Percentiles rank a stretch among this genome's conserved stretches.
Evolutionary conservation across 176 grass and related monocot species (phyloP).

Genomic region (Pontederia paniculata): DNA sequence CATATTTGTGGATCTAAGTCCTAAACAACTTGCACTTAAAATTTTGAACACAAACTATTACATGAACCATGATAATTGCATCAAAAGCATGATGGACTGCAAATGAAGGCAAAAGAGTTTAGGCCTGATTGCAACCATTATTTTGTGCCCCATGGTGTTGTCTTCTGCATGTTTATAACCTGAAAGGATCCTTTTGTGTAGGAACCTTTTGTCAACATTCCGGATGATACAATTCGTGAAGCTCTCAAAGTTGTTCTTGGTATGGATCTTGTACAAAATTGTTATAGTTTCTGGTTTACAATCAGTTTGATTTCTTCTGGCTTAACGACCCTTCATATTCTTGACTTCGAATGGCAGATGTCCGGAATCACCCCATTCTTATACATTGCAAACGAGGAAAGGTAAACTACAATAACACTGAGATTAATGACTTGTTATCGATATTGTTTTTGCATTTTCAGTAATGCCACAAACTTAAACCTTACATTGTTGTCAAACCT

Average conservation of each 20-base stretch:
- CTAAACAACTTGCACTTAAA: too few relatives aligned
- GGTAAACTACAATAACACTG: constrained; percentile 31
- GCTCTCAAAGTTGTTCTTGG: constrained; percentile 66
- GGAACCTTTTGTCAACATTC: constrained; percentile 90
- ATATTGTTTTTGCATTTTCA: background rate
- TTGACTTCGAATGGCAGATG: constrained; percentile 26
- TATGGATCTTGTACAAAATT: too few relatives aligned
- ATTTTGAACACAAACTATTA: too few relatives aligned
- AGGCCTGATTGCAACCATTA: too few relatives aligned
- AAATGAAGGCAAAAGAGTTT: too few relatives aligned
- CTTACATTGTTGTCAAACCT: constrained; percentile 3
- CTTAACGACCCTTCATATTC: background rate
- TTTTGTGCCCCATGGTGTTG: too few relatives aligned
- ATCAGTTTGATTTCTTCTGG: background rate
- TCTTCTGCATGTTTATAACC: background rate
- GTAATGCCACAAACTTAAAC: background rate
- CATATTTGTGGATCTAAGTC: too few relatives aligned
- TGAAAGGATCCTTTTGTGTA: constrained; percentile 22
- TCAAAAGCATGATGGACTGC: too few relatives aligned
- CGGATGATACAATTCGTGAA: constrained; percentile 67
- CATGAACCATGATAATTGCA: too few relatives aligned
- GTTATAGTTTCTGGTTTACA: background rate
- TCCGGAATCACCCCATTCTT: constrained; percentile 52
- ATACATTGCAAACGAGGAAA: constrained; percentile 90
- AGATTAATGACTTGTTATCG: background rate